Base-by-base conservation (phyloP, 495 filamentous ascomycete species). In the Hypoxylon rickii region DNA sequence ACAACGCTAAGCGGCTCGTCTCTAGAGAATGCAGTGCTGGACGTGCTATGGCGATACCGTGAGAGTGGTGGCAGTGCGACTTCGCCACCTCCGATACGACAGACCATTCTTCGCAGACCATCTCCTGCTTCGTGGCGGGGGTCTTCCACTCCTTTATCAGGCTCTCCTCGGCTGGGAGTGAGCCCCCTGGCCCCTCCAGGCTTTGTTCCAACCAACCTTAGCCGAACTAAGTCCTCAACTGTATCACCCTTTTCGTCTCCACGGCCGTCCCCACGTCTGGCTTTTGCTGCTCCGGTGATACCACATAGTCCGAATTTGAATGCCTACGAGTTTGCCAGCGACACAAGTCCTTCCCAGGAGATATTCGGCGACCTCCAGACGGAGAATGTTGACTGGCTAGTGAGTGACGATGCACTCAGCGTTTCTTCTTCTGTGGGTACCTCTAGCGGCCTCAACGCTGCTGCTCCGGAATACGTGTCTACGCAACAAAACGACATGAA, bases 91-190 rank as follows among this genome's bases (percentile, higher is more conserved):
- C 76, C 83, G 7, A 81, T 87, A 62, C 89, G 92, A 43, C 90
- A 95, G 71, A 92, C 89, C 3, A 87, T 97, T 57, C 86, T 97
- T 64, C 89, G 95, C 33, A 82, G 90, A 50, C 86, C 89, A 11
- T 97, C 95, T 18, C 95, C 95, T 29, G 92, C 94, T 24, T 87
- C 95, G 51, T 97, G 94, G 94, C 91, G 94, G 59, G 85, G 89
- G 18, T 83, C 77, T 17, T 69, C 84, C 10, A 96, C 94, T 3
- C 89, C 92, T 33, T 71, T 88, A 16, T 88, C 85, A 11, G 89
- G 89, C 19, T 90, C 88, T 48, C 83, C 84, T 55, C 85, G 85
- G 50, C 79, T 91, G 39, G 86, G 87, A 17, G 88, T 89, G 36
- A 92, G 88, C 56, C 91, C 91, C 0, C 86, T 88, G 63, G 85